A percentile compares a stretch with the other conserved stretches of the same genome.
These are phyloP conservation scores for Pyronema domesticum DNA, from an alignment of 495 filamentous ascomycete species.

Conservation along the genomic window DNA sequence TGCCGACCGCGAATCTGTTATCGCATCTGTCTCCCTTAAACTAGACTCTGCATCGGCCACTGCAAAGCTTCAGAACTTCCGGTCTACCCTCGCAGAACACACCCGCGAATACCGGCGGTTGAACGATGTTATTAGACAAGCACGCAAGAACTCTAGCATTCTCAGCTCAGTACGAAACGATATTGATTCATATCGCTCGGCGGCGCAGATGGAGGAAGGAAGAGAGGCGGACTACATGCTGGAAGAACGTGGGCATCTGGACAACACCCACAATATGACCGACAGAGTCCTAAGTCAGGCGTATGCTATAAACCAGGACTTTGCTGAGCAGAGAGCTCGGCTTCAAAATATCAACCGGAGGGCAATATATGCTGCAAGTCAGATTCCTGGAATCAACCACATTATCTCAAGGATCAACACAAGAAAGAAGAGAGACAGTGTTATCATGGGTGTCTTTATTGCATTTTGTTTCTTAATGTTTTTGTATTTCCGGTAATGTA, in stretches of 20 bases:
- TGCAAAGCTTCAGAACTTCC: conserved; percentile 86
- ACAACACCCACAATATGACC: conserved; percentile 69
- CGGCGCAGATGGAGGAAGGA: conserved; percentile 24
- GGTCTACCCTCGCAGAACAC: conserved; percentile 77
- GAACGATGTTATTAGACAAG: conserved; percentile 44
- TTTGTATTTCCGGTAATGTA: conserved; percentile 53
- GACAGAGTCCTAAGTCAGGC: conserved; percentile 90
- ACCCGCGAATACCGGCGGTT: conserved; percentile 63
- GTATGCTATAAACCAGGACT: conserved; percentile 89
- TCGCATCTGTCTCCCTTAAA: conserved; percentile 69
- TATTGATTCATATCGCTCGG: conserved; percentile 71
- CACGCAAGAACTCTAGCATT: conserved; percentile 77
- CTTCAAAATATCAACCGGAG: conserved; percentile 71
- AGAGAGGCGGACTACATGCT: conserved; percentile 90
- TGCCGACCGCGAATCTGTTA: conserved; percentile 66
- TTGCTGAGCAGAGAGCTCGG: conserved; percentile 69
- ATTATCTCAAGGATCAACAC: conserved; percentile 86
- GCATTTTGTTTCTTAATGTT: conserved; percentile 78
- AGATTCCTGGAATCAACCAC: conserved; percentile 83
- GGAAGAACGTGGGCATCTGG: conserved; percentile 66
- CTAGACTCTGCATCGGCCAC: conserved; percentile 89
- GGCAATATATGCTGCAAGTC: conserved; percentile 71
- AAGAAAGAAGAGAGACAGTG: conserved; percentile 86
- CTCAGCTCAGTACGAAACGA: conserved; percentile 79
- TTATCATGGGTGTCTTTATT: conserved; percentile 81